phyloP scores from a whole-genome alignment of 305 asterid species.

The Rubia occidens region DNA sequence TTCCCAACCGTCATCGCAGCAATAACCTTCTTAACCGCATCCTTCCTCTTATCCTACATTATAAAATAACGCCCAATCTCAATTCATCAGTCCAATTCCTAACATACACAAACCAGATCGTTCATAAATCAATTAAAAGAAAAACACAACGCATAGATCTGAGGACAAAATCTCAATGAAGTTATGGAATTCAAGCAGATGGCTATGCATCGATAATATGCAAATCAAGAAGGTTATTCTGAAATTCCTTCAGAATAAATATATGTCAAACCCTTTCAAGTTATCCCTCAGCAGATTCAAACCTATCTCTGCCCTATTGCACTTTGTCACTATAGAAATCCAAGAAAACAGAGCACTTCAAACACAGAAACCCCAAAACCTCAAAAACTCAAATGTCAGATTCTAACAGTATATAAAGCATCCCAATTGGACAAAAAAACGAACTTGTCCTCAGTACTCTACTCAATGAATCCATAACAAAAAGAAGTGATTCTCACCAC shows the following conservation, averaged over 20 bases:
- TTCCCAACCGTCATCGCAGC: conserved; percentile 99
- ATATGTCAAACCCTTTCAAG: conserved; percentile 62
- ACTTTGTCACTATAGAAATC: conserved; percentile 49
- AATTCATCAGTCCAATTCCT: not conserved
- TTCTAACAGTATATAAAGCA: not conserved
- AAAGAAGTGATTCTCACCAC: not conserved
- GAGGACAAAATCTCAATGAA: conserved; percentile 11
- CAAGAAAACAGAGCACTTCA: not conserved
- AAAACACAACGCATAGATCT: conserved; percentile 10
- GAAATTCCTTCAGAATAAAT: too few relatives aligned
- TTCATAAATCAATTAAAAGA: conserved; percentile 1
- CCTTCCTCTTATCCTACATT: conserved; percentile 89
- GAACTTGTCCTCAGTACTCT: too few relatives aligned
- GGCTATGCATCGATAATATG: not conserved
- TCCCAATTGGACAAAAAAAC: not conserved
- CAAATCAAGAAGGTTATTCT: not conserved
- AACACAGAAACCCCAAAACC: not conserved
- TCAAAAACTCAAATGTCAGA: not conserved
- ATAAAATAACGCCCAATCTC: conserved; percentile 6
- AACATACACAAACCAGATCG: conserved; percentile 3
- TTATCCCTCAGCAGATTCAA: conserved; percentile 51
- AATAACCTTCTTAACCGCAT: conserved; percentile 95
- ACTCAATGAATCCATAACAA: too few relatives aligned
- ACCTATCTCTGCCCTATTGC: conserved; percentile 69
- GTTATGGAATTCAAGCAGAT: conserved; percentile 13